Base-by-base conservation (phyloP, 345 rosid genomes). In the Pistacia atlantica region DNA sequence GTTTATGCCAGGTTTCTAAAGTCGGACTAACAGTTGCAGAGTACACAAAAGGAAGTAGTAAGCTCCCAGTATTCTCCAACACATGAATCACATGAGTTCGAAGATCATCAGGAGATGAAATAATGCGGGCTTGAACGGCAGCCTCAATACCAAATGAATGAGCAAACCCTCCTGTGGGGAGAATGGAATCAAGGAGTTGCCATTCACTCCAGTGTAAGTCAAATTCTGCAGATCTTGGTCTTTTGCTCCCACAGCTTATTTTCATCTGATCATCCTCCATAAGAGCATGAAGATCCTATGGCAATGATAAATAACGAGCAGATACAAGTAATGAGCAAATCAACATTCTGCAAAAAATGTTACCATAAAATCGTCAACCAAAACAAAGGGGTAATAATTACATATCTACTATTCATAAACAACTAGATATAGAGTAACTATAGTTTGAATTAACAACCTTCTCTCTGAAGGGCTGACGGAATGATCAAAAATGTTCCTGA, bases 81-180 rank as follows among this genome's bases (percentile, higher is more conserved):
- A 89, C 57, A 56, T 89, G 88, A 67, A 81, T 62, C 49, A 86
- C 78, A 63, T 83, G 86, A 33, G 85, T 74, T 69, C 71, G 85
- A 14, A 93, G 85, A 71, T 89, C 91, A 71, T 81, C 86, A 12
- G 85, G 89, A 75, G 78, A 48, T 22, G 85, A 77, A 66, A 95
- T 63, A 6, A 89, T 58, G 3, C 86, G 89, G 3, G 97, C 86
- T 75, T 91, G 97, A 59, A 91, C 77, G 25, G 95, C 95, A 35
- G 97, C 93, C 86, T 95, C 97, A 1, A 95, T 89, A 75, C 98
- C 97, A 60, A 85, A 87, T 0, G 97, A 95, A 78, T 95, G 97
- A 60, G 97, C 98, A 75, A 95, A 95, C 0, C 97, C 98, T 8
- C 98, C 95, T 0, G 97, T 93, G 3, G 97, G 98, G 65, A 95